Evolutionary conservation across 1,284 basidiomycete genomes (phyloP).

Genomic region (Ganoderma lucidum): DNA sequence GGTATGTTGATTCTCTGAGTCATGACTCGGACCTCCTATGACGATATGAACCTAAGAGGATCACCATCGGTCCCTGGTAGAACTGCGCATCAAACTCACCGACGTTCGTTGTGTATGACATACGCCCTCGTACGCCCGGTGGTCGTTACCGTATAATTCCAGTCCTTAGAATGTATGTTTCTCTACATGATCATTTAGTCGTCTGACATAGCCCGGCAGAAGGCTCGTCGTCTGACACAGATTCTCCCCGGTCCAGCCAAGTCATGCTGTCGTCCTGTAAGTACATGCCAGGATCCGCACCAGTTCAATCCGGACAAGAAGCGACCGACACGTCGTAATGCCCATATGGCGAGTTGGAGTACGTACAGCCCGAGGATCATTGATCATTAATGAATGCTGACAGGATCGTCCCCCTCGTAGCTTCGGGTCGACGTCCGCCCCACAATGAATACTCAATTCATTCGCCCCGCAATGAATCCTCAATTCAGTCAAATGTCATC

Average conservation of each 20-base stretch:
- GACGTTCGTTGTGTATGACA: not conserved
- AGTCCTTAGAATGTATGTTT: not conserved
- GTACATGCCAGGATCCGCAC: not conserved
- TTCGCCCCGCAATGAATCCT: not conserved
- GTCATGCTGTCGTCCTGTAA: not conserved
- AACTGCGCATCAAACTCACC: not conserved
- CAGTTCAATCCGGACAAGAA: not conserved
- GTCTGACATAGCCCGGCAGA: not conserved
- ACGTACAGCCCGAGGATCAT: not conserved
- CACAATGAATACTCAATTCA: not conserved
- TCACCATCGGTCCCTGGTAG: not conserved
- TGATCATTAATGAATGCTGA: not conserved
- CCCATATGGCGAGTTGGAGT: not conserved
- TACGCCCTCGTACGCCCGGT: no score
- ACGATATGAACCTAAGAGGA: not conserved
- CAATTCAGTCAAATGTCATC: not conserved
- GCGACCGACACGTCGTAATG: not conserved
- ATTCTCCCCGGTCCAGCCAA: not conserved
- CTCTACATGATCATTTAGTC: not conserved
- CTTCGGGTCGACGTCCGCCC: not conserved
- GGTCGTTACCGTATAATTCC: not conserved
- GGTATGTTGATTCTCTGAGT: not conserved
- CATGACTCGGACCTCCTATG: not conserved
- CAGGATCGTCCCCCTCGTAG: not conserved
- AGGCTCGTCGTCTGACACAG: not conserved